Base-by-base conservation (phyloP, 2,329 filamentous ascomycete species). In the Colletotrichum limetticola region DNA sequence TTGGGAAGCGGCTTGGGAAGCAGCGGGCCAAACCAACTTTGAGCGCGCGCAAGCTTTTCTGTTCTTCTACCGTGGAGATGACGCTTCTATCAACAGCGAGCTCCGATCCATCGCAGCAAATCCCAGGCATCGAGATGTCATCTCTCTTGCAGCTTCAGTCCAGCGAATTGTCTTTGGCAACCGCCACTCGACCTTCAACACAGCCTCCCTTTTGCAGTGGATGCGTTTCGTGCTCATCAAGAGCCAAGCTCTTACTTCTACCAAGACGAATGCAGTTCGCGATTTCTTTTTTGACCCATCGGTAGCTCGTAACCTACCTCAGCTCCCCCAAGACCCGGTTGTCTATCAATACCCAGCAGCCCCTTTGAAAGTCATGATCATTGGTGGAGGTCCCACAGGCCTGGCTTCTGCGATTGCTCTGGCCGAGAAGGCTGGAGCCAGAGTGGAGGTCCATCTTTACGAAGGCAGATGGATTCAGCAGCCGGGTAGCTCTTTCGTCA, bases 261-360 rank as follows among this genome's bases (percentile, higher is more conserved):
- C 78, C 9, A 75, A 76, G 11, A 75, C 78, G 9, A 72, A 76
- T 12, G 64, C 74, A 4, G 75, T 80, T 12, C 71, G 80, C 12
- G 79, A 82, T 69, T 82, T 82, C 74, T 82, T 81, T 68, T 82
- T 82, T 64, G 81, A 82, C 58, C 79, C 80, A 6, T 78, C 79
- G 1, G 53, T 82, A 22, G 76, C 78, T n/a, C 75, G 78, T 2
- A 80, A 80, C 37, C 58, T 78, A 4, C 69, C 75, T 1, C 77
- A 76, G 1, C 37, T 73, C 2, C 78, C 76, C 1, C 62, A 70
- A 1, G 78, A 78, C 24, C 76, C 76, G 12, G 74, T 77, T 4
- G 71, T 76, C 0, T 80, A 79, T 60, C 71, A 74, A 16, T 82
- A 80, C 60, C 79, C 78, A 0, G 78, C 70, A 16, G 76, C 76